Evolutionary conservation across 345 rosid genomes (phyloP).

Genomic region (Aquilaria yunnanensis): DNA sequence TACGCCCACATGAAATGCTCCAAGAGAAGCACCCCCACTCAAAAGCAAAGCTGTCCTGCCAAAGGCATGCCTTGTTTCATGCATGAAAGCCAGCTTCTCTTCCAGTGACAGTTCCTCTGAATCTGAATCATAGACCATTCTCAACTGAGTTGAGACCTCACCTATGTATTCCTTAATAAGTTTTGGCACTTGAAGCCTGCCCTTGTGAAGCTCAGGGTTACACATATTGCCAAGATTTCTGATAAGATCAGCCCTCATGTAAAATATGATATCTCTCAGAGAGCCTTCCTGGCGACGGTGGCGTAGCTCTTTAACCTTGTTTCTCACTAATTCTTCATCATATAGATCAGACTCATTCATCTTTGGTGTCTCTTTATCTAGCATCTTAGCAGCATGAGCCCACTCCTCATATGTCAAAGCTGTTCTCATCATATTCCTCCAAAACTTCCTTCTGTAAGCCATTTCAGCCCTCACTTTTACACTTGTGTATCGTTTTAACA

Average conservation of each 20-base stretch:
- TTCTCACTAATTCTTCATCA: conserved; percentile 83
- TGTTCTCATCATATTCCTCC: conserved; percentile 95
- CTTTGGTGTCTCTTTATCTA: conserved; percentile 77
- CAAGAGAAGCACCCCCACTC: conserved; percentile 99
- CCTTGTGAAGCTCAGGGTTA: conserved; percentile 95
- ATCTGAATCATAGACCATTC: conserved; percentile 84
- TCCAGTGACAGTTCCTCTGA: conserved; percentile 91
- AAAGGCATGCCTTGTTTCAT: conserved; percentile 95
- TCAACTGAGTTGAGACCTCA: conserved; percentile 88
- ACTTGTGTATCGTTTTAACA: conserved; percentile 75
- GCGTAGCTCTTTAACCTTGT: conserved; percentile 78
- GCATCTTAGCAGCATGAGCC: conserved; percentile 99
- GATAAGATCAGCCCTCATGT: conserved; percentile 93
- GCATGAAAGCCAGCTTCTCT: conserved; percentile 93
- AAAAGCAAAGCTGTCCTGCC: conserved; percentile 96
- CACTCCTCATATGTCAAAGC: conserved; percentile 95
- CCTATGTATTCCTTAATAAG: conserved; percentile 91
- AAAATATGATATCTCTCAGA: conserved; percentile 84
- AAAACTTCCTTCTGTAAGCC: conserved; percentile 94
- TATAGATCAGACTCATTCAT: conserved; percentile 72
- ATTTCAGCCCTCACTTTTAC: conserved; percentile 86
- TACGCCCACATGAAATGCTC: conserved; percentile 89
- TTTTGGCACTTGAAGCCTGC: conserved; percentile 87
- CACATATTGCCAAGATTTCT: conserved; percentile 99
- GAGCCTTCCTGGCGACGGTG: conserved; percentile 88